phyloP scores from a whole-genome alignment of 371 early-diverging fungal species.

The Mucor irregularis region DNA sequence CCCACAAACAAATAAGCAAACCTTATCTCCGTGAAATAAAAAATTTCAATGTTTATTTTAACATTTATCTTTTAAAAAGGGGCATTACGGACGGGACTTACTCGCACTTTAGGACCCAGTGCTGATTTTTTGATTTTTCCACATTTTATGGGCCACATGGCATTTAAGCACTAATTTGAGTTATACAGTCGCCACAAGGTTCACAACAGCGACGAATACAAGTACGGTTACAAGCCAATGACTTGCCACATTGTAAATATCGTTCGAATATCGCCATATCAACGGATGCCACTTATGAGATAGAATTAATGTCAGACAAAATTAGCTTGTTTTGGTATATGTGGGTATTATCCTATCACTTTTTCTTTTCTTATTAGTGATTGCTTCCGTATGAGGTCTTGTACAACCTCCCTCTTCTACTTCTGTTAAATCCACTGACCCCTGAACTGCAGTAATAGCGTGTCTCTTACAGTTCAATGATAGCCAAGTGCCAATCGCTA shows the following conservation, averaged over 20 bases:
- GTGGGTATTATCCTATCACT: conserved; percentile 25
- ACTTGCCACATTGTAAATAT: conserved; percentile 36
- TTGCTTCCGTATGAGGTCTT: conserved; percentile 31
- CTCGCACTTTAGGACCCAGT: conserved; percentile 2
- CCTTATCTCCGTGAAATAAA: neutral
- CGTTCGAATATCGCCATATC: conserved; percentile 39
- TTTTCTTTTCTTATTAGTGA: conserved; percentile 50
- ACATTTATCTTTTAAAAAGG: neutral
- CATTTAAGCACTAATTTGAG: conserved; percentile 11
- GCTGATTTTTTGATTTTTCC: conserved; percentile 16
- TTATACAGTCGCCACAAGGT: conserved; percentile 44
- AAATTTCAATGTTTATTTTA: too few relatives aligned
- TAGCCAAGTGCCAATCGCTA: conserved; percentile 51
- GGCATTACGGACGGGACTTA: conserved; percentile 11
- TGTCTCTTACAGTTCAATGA: conserved; percentile 47
- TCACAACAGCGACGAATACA: conserved; percentile 49
- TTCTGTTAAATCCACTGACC: conserved; percentile 53
- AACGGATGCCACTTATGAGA: conserved; percentile 52
- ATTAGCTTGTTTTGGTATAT: neutral
- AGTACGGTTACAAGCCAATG: conserved; percentile 35
- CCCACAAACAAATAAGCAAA: neutral
- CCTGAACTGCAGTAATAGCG: conserved; percentile 39
- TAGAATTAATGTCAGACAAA: neutral
- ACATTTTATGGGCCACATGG: conserved; percentile 39
- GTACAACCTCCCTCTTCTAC: conserved; percentile 56